Evolutionary conservation across 495 filamentous ascomycete species (phyloP).

Genomic region (Paragyromitra xinjiangensis): DNA sequence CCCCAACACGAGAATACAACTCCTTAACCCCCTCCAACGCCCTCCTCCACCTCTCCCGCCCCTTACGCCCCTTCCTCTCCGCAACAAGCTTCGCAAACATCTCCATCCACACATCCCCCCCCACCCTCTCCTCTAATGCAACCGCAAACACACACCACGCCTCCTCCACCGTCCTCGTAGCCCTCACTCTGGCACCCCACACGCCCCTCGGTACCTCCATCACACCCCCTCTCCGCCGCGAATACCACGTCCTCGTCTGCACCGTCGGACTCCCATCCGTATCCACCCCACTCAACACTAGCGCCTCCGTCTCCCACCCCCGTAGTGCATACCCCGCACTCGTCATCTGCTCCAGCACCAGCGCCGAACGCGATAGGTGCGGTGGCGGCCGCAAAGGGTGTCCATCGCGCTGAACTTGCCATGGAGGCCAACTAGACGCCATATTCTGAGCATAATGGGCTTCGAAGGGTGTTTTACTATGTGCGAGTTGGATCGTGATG

Average conservation of each 20-base stretch:
- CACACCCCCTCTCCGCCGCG: neutral
- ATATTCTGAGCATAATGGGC: conserved; percentile 62
- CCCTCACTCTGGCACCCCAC: conserved; percentile 71
- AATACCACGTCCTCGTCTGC: conserved; percentile 64
- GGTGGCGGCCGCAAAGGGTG: conserved; percentile 1
- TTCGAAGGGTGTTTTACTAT: conserved; percentile 68
- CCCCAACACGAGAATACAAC: conserved; percentile 59
- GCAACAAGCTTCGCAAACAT: conserved; percentile 71
- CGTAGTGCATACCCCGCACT: conserved; percentile 69
- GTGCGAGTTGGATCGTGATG: conserved; percentile 68
- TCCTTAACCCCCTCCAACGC: conserved; percentile 67
- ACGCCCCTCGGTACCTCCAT: conserved; percentile 48
- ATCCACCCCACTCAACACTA: conserved; percentile 72
- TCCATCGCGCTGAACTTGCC: conserved; percentile 67
- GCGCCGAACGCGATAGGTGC: conserved; percentile 67
- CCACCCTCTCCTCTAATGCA: conserved; percentile 59
- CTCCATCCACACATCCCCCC: conserved; percentile 63
- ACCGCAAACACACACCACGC: conserved; percentile 76
- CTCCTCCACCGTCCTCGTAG: conserved; percentile 74
- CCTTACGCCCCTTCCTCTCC: conserved; percentile 55
- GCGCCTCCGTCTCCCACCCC: conserved; percentile 67
- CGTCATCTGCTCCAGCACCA: conserved; percentile 67
- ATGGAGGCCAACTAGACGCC: conserved; percentile 60
- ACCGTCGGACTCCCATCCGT: conserved; percentile 75
- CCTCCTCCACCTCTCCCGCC: conserved; percentile 31